phyloP scores from a whole-genome alignment of 805 yeast genomes.

The Isabelozyma heimii region DNA sequence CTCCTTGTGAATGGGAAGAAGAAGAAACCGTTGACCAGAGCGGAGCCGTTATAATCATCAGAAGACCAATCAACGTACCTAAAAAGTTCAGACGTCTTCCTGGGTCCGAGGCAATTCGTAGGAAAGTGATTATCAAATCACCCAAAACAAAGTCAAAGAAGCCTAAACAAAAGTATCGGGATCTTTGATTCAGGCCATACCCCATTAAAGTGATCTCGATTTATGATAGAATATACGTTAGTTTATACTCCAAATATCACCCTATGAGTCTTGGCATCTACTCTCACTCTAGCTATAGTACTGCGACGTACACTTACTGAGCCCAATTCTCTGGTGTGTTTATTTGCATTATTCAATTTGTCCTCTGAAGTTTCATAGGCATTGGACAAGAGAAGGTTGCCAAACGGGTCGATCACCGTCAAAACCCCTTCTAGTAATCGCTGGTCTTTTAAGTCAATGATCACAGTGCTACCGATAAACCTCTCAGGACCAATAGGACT shows the following conservation, averaged over 20 bases:
- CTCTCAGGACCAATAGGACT: slow-evolving; percentile 12
- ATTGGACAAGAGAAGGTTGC: slow-evolving; percentile 36
- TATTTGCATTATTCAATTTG: slow-evolving; percentile 14
- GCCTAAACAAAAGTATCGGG: not conserved
- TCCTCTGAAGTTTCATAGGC: slow-evolving; percentile 32
- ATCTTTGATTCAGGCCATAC: not conserved
- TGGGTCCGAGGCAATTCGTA: not conserved
- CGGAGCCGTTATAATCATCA: slow-evolving; percentile 13
- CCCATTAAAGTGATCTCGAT: too few relatives aligned
- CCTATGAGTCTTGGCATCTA: slow-evolving; percentile 16
- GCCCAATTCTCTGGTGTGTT: slow-evolving; percentile 43
- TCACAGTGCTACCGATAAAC: slow-evolving; percentile 31
- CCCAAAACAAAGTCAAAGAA: slow-evolving; percentile 2
- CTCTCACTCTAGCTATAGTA: slow-evolving; percentile 28
- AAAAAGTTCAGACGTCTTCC: slow-evolving; percentile 9
- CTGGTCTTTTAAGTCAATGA: slow-evolving; percentile 25
- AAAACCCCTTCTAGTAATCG: slow-evolving; percentile 36
- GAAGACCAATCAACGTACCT: slow-evolving; percentile 18
- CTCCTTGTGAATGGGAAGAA: slow-evolving; percentile 20
- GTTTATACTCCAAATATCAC: slow-evolving; percentile 1
- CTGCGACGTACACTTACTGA: slow-evolving; percentile 51
- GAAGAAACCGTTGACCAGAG: slow-evolving; percentile 13
- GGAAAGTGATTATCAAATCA: slow-evolving; percentile 10
- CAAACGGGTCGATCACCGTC: slow-evolving; percentile 43
- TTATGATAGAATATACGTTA: too few relatives aligned